Percentiles rank a stretch among this genome's conserved stretches.
phyloP scores from a whole-genome alignment of 2,329 filamentous ascomycete species.

The Chalaropsis thielavioides region DNA sequence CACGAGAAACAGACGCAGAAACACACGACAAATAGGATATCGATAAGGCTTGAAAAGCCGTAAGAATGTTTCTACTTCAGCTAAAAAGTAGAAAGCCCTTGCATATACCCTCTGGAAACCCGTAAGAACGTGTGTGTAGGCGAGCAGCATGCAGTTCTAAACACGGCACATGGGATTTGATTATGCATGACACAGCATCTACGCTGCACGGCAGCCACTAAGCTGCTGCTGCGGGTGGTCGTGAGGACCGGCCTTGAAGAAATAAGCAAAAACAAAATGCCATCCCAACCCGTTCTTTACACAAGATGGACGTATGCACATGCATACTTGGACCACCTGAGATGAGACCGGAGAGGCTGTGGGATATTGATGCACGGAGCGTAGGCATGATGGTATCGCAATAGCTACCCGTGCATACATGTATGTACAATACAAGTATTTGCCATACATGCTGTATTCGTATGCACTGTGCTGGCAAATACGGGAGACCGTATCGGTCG shows the following conservation, averaged over 20 bases:
- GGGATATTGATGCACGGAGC: conserved; percentile 2
- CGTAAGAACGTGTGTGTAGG: background rate
- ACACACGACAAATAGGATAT: background rate
- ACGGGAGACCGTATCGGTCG: background rate
- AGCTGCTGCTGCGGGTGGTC: background rate
- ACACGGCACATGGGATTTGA: background rate
- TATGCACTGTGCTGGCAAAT: conserved; percentile 4
- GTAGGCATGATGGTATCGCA: background rate
- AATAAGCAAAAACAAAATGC: background rate
- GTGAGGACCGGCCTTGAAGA: background rate
- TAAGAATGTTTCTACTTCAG: background rate
- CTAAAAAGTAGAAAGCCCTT: background rate
- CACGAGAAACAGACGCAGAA: background rate
- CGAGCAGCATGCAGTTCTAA: background rate
- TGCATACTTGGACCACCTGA: background rate
- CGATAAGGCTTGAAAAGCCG: background rate
- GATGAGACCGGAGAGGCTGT: background rate
- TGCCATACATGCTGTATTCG: background rate
- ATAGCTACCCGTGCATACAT: background rate
- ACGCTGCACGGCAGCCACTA: background rate
- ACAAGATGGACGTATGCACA: background rate
- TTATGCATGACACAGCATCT: conserved; percentile 5
- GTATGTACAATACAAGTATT: background rate
- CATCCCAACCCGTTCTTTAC: background rate
- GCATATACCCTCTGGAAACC: background rate